Evolutionary conservation across 2,329 filamentous ascomycete species (phyloP), one percentile per base, ranked within the genome.

Genomic region (Monosporascus sp.): DNA sequence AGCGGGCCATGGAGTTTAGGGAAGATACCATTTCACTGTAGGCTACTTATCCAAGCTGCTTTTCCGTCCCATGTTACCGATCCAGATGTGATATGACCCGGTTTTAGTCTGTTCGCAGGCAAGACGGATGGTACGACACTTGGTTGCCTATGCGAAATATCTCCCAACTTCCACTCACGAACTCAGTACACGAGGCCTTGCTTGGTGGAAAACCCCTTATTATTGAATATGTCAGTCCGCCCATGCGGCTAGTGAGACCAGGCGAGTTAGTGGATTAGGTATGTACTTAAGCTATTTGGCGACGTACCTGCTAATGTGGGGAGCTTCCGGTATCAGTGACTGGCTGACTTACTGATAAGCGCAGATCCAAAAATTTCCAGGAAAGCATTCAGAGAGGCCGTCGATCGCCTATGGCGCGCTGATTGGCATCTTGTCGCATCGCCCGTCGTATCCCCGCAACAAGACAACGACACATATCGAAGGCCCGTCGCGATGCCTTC

Each of bases 401-500:
- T 11, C 22, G 6, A 7, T 26, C 2, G 40, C 3, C 19, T 17
- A n/a, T 20, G 9, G 19, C 38, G 19, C 38, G 17, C 17, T 43
- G n/a, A 24, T 43, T 20, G 19, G 11, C 19, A 43, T n/a, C 17
- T 3, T 40, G 9, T 43, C 40, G 19, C n/a, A 14, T 20, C 19
- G 3, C 4, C 40, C 17, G 40, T 43, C 40, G 40, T 6, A 43
- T 43, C 40, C 31, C 11, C 31, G 11, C 31, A 35, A 35, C 31
- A 11, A 35, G 40, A 11, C 40, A 16, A 16, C 19, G 7, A 40
- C 31, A 5, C 2, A 35, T 35, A 31, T 35, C 4, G 9, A 35
- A 35, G 11, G 31, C 5, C 40, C 24, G 40, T 55, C 53, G 38
- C 57, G 46, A 67, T 67, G 65, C 59, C 62, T 51, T 52, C 60